Evolutionary conservation across 371 early-diverging fungal genomes (phyloP).

Genomic region (Funneliformis caledonium): DNA sequence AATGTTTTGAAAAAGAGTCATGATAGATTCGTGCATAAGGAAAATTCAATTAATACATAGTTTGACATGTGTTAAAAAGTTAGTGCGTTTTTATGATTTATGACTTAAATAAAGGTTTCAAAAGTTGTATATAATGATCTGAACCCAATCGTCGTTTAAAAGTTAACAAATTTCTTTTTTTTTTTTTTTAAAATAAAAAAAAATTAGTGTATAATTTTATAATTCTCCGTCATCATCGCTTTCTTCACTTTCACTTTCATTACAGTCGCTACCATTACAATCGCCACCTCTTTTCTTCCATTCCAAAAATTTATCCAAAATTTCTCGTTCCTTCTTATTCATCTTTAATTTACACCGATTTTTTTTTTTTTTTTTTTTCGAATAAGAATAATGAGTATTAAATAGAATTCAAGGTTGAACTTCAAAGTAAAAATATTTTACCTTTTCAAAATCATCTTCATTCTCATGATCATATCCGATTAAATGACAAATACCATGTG

Average conservation of each 20-base stretch:
- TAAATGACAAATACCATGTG: slow-evolving; percentile 42
- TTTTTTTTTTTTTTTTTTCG: neutral
- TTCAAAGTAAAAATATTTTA: neutral
- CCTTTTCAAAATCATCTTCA: slow-evolving; percentile 33
- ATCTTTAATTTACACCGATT: neutral
- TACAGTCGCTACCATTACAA: neutral
- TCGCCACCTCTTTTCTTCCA: slow-evolving; percentile 5
- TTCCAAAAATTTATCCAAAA: slow-evolving; percentile 21
- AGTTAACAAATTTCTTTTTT: too few species aligned
- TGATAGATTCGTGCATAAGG: slow-evolving; percentile 16
- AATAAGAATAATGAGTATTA: too few species aligned
- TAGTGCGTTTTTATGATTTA: too few species aligned
- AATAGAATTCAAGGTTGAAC: too few species aligned
- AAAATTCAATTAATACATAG: neutral
- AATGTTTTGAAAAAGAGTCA: neutral
- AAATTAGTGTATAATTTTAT: too few species aligned
- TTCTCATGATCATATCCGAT: slow-evolving; percentile 43
- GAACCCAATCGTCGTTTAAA: too few species aligned
- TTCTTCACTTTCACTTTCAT: slow-evolving; percentile 50
- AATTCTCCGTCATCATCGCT: neutral
- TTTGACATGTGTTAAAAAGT: too few species aligned
- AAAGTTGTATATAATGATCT: too few species aligned
- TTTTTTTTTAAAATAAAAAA: too few species aligned
- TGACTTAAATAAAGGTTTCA: too few species aligned
- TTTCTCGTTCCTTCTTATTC: slow-evolving; percentile 26